Base-by-base conservation (phyloP, 2,329 filamentous ascomycete genomes). In the Metarhizium guizhouense region DNA sequence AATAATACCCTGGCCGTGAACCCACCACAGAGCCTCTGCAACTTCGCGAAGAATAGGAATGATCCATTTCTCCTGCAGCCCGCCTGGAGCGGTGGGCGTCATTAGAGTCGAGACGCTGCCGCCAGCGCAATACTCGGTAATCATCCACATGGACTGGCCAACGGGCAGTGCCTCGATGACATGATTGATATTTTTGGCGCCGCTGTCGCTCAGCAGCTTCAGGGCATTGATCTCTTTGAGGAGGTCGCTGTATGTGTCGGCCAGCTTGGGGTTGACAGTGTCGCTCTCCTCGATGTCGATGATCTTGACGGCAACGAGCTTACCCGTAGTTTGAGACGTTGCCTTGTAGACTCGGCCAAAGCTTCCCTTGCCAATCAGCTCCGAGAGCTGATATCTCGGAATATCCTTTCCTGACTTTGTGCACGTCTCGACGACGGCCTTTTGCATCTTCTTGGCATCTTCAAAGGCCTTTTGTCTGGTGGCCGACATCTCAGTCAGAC, bases 101-200 rank as follows among this genome's bases (percentile, higher is more conserved):
- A 86, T 85, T 57, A 81, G 79, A 58, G 80, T 92, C 61, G 81
- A 86, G 68, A 95, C 86, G 68, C 89, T 94, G 51, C 90, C 90
- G 59, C 90, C 90, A 6, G 87, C 88, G 63, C 89, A 92, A 69
- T 92, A 91, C 71, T 94, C 88, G 57, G 87, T 92, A 55, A 94
- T 83, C 75, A 94, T 89, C 90, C 90, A 95, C 74, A 95, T 85
- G 58, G 89, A 83, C 62, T 87, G 85, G 47, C 87, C 87, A 42
- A 93, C 83, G 8, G 87, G 84, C 20, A 92, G 78, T 4, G 88
- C 88, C 61, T 92, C 88, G 62, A 92, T 85, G 53, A 93, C 86
- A 62, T 85, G 81, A 67, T 93, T 94, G 72, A 95, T 85, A 65
- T 93, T 93, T 61, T 82, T 81, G 18, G 88, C 88, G 51, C 84